Conservation (phyloP, 116 monocot species). For the Iris pallida region DNA sequence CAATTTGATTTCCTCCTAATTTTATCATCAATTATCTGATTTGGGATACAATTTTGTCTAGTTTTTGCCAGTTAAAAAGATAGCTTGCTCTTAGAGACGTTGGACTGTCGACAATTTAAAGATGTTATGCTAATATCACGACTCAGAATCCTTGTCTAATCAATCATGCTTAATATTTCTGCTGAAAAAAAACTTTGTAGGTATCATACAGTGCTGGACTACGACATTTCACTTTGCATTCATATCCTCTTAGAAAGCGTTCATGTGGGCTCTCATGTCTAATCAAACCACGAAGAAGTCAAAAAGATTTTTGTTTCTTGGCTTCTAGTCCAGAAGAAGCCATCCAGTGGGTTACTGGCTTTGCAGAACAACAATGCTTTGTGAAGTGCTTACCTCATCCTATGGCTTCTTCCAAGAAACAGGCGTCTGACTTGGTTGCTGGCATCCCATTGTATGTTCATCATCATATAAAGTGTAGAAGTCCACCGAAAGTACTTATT, state of each 20-base stretch:
- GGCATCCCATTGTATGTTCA: slow-evolving; percentile 54
- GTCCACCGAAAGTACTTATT: slow-evolving; percentile 60
- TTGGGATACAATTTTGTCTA: too few relatives aligned
- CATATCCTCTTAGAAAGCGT: slow-evolving; percentile 55
- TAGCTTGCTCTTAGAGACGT: too few relatives aligned
- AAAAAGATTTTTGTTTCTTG: slow-evolving; percentile 67
- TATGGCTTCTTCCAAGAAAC: slow-evolving; percentile 51
- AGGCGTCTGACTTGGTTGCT: slow-evolving; percentile 26
- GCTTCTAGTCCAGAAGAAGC: slow-evolving; percentile 73
- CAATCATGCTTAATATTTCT: too few relatives aligned
- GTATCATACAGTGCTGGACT: slow-evolving; percentile 64
- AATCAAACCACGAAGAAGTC: slow-evolving; percentile 52
- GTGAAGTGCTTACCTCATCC: slow-evolving; percentile 79
- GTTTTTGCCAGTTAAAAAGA: too few relatives aligned
- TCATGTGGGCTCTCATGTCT: slow-evolving; percentile 53
- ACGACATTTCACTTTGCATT: slow-evolving; percentile 67
- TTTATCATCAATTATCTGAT: too few relatives aligned
- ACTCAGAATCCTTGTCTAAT: too few relatives aligned
- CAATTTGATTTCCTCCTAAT: too few relatives aligned
- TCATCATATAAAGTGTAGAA: slow-evolving; percentile 66
- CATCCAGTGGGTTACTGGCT: slow-evolving; percentile 62
- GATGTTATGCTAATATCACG: too few relatives aligned
- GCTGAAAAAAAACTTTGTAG: slow-evolving; percentile 42
- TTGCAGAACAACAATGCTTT: slow-evolving; percentile 78
- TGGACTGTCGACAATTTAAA: too few relatives aligned